phyloP scores from a whole-genome alignment of 139 green algal genomes.

The Chlorella sp. region DNA sequence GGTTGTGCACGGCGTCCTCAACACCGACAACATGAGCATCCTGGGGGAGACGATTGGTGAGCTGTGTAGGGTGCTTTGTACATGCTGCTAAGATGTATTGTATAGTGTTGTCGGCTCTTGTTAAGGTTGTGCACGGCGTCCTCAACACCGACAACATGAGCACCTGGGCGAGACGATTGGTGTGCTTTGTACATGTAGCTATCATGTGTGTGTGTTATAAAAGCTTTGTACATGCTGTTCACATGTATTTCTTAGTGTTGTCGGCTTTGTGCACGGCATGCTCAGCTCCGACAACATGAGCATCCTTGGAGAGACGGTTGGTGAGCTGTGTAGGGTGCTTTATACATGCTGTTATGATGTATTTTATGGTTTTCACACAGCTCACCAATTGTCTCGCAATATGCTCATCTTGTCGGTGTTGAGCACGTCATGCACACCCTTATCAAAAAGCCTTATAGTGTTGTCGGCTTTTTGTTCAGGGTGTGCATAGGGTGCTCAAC shows the following conservation, averaged over 20 bases:
- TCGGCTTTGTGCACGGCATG: conserved; percentile 92
- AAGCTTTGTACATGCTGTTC: too few species aligned
- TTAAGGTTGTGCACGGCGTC: conserved; percentile 91
- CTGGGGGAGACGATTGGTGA: conserved; percentile 77
- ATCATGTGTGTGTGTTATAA: too few species aligned
- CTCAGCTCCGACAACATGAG: conserved; percentile 99
- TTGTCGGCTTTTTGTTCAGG: too few species aligned
- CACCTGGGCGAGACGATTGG: too few species aligned
- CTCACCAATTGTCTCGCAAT: conserved; percentile 75
- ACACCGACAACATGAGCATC: conserved; percentile 98
- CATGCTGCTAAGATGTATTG: too few species aligned
- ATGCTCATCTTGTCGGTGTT: conserved; percentile 99
- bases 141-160: conserved; percentile 99
- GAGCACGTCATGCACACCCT: conserved; percentile 90
- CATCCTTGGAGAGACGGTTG: conserved; percentile 84
- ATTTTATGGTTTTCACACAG: too few species aligned
- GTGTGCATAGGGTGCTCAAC: conserved; percentile 94
- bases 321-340: too few species aligned
- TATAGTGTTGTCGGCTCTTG: conserved; percentile 72
- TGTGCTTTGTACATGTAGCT: too few species aligned
- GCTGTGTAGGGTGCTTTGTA: too few species aligned
- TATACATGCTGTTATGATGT: too few species aligned
- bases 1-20: conserved; percentile 94
- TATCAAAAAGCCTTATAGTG: too few species aligned
- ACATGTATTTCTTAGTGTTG: not conserved